Percentiles rank a stretch among this genome's conserved stretches.
Conservation (phyloP, 2,329 filamentous ascomycete species). For the Penicillium verrucosum region DNA sequence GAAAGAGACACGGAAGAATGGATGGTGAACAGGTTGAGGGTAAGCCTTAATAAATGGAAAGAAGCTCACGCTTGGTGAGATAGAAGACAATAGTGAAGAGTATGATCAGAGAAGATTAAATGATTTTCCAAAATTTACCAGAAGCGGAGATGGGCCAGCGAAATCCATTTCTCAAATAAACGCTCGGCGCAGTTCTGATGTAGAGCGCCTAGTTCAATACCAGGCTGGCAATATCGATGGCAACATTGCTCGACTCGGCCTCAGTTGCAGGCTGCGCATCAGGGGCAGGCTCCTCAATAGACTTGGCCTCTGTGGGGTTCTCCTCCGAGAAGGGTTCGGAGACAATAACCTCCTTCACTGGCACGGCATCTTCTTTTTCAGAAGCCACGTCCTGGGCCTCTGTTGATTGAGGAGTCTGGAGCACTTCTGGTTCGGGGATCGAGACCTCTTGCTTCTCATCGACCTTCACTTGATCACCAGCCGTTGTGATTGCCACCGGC, state of each 20-base stretch:
- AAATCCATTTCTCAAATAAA: background rate
- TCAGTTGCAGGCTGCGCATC: conserved; percentile 9
- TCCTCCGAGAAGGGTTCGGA: background rate
- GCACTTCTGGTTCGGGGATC: background rate
- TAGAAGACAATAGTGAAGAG: conserved; percentile 5
- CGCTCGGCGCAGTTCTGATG: background rate
- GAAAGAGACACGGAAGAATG: background rate
- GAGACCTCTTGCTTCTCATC: background rate
- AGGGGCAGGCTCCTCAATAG: conserved; percentile 2
- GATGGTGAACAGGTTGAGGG: background rate
- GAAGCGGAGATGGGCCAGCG: background rate
- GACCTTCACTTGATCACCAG: background rate
- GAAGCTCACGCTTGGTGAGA: background rate
- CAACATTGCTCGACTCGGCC: conserved; percentile 19
- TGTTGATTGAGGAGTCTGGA: background rate
- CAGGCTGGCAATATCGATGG: conserved; percentile 27
- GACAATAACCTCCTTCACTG: background rate
- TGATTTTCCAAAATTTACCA: conserved; percentile 6
- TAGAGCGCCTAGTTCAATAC: conserved; percentile 19
- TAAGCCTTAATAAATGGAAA: background rate
- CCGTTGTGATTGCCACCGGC: background rate
- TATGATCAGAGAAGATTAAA: conserved; percentile 18
- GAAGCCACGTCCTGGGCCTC: background rate
- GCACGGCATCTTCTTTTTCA: background rate
- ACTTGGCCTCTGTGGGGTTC: background rate